A percentile compares a stretch with the other conserved stretches of the same genome.
These are phyloP conservation scores for Ilyonectria robusta DNA, from an alignment of 2,329 filamentous ascomycete genomes.

Conservation along the genomic window DNA sequence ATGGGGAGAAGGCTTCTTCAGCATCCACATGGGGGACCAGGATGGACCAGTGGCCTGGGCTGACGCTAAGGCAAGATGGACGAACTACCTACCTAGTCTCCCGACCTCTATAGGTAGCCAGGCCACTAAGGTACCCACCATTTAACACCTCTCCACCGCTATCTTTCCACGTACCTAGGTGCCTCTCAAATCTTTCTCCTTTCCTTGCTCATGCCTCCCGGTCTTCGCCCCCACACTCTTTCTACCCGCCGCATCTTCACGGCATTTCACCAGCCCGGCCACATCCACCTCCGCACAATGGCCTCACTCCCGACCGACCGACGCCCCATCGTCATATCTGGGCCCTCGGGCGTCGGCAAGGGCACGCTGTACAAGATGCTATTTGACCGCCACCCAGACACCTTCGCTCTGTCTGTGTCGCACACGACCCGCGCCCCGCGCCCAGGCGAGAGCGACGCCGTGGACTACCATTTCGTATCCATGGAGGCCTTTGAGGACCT, in stretches of 20 bases:
- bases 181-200: neutral
- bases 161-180: neutral
- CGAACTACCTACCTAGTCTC: conserved; percentile 25
- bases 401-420: conserved; percentile 70
- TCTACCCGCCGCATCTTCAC: conserved; percentile 12
- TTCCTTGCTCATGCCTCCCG: conserved; percentile 12
- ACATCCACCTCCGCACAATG: conserved; percentile 34
- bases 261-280: conserved; percentile 7
- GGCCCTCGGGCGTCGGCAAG: conserved; percentile 85
- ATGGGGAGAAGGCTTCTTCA: conserved; percentile 17
- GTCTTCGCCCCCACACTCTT: neutral
- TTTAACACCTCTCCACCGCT: too few species aligned
- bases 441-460: conserved; percentile 80
- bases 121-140: neutral
- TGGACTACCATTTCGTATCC: conserved; percentile 85
- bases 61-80: conserved; percentile 14
- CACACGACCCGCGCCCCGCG: conserved; percentile 88
- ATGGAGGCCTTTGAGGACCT: conserved; percentile 77
- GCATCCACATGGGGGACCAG: neutral
- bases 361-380: conserved; percentile 83
- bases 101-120: neutral
- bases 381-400: conserved; percentile 68
- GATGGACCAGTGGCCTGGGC: conserved; percentile 12
- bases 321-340: conserved; percentile 82
- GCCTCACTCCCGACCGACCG: conserved; percentile 58